Percentiles rank a stretch among this genome's conserved stretches.
Evolutionary conservation across 2,329 filamentous ascomycete genomes (phyloP).

Genomic region (Colletotrichum viniferum): DNA sequence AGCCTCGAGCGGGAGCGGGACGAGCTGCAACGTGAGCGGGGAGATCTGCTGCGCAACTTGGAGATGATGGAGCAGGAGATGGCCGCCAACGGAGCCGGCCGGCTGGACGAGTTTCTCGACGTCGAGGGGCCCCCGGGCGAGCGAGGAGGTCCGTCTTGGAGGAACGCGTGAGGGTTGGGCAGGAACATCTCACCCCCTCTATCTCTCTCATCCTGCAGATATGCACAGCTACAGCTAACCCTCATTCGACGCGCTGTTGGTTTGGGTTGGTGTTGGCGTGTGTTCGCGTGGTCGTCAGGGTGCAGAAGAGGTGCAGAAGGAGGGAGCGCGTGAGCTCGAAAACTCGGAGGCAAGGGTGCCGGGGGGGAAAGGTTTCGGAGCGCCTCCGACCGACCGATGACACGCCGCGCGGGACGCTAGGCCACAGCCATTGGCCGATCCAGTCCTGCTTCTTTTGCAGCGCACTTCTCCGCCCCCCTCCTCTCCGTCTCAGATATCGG

Average conservation of each 20-base stretch:
- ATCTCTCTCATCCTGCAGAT: background rate
- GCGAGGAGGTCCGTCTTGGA: background rate
- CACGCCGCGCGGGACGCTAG: background rate
- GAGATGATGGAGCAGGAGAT: constrained; percentile 10
- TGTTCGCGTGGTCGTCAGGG: background rate
- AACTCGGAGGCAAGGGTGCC: constrained; percentile 15
- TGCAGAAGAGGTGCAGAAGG: background rate
- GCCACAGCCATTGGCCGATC: background rate
- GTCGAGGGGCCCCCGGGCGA: constrained; percentile 1
- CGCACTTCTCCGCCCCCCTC: background rate
- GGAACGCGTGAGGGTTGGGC: background rate
- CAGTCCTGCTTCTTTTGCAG: background rate
- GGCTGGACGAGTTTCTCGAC: background rate
- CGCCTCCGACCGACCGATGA: constrained; percentile 5
- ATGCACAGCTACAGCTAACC: background rate
- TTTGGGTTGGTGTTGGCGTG: background rate
- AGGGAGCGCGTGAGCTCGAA: background rate
- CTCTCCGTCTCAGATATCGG: background rate
- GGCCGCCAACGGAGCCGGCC: background rate
- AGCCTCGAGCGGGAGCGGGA: constrained; percentile 33
- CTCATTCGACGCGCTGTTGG: background rate
- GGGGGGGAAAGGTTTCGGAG: constrained; percentile 2
- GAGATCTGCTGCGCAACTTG: constrained; percentile 25
- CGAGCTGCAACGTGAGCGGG: constrained; percentile 31
- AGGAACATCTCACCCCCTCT: background rate